These are phyloP conservation scores for Aspergillus uvarum DNA, from an alignment of 2,329 filamentous ascomycete genomes.

Conservation along the genomic window DNA sequence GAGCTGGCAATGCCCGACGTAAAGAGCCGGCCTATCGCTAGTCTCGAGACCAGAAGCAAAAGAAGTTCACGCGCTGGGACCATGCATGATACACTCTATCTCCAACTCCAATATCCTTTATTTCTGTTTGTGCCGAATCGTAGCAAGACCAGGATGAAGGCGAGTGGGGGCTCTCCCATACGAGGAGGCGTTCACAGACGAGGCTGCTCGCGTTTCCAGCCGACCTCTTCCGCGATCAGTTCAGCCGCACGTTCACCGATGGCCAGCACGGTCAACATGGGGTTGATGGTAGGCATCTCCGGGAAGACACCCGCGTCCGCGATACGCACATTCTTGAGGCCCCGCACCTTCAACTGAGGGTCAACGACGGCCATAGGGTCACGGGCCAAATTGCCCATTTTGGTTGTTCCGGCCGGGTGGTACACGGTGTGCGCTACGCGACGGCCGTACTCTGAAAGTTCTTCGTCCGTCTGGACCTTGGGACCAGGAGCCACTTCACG, in stretches of 20 bases:
- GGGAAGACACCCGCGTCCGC: constrained; percentile 88
- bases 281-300: constrained; percentile 82
- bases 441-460: constrained; percentile 77
- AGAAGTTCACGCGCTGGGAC: not conserved
- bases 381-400: constrained; percentile 73
- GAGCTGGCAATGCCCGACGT: not conserved
- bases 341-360: constrained; percentile 67
- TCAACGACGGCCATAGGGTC: constrained; percentile 81
- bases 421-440: constrained; percentile 85
- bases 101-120: not conserved
- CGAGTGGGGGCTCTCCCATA: not conserved
- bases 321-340: constrained; percentile 71
- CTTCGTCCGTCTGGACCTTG: constrained; percentile 71
- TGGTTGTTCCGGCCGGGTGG: constrained; percentile 84
- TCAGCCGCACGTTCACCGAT: constrained; percentile 83
- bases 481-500: constrained; percentile 77
- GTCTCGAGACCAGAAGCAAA: not conserved
- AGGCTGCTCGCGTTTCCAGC: constrained; percentile 60
- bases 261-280: constrained; percentile 83
- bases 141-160: constrained; percentile 10
- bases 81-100: constrained; percentile 1
- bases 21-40: not conserved
- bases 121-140: constrained; percentile 3
- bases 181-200: constrained; percentile 22
- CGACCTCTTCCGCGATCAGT: constrained; percentile 72